A percentile compares a stretch with the other conserved stretches of the same genome.
Evolutionary conservation across 2,329 filamentous ascomycete genomes (phyloP).

Genomic region (Aspergillus persii): DNA sequence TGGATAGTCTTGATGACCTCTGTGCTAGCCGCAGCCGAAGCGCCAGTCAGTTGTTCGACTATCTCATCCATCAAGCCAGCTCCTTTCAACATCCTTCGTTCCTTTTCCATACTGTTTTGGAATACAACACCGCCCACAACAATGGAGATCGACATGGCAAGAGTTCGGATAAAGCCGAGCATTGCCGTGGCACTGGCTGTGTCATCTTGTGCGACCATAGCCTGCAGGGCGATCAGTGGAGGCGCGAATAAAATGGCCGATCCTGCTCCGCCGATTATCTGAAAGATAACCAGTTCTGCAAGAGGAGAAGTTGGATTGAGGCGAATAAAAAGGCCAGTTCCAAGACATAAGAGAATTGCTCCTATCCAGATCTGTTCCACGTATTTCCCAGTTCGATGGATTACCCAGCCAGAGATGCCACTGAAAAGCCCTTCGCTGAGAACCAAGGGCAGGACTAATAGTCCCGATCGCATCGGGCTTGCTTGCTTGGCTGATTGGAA

Average conservation of each 20-base stretch:
- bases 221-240: constrained; percentile 57
- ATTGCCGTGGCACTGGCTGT: constrained; percentile 53
- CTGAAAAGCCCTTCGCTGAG: too few relatives aligned
- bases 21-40: constrained; percentile 47
- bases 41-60: constrained; percentile 33
- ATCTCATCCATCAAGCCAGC: constrained; percentile 30
- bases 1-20: constrained; percentile 40
- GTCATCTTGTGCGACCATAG: constrained; percentile 49
- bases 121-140: constrained; percentile 75
- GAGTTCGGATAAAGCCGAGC: constrained; percentile 59
- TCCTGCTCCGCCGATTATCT: constrained; percentile 52
- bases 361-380: constrained; percentile 46
- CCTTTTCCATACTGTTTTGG: constrained; percentile 56
- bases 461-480: too few relatives aligned
- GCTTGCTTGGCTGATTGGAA: too few relatives aligned
- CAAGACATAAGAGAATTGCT: constrained; percentile 40
- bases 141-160: constrained; percentile 66
- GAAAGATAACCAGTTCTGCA: constrained; percentile 43
- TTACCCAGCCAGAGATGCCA: too few relatives aligned
- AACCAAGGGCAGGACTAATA: too few relatives aligned
- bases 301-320: constrained; percentile 36
- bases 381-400: constrained; percentile 52
- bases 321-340: constrained; percentile 46
- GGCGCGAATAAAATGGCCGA: constrained; percentile 54
- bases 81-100: constrained; percentile 49